Base-by-base conservation (phyloP, 805 yeast species). In the Suhomyces sp. region DNA sequence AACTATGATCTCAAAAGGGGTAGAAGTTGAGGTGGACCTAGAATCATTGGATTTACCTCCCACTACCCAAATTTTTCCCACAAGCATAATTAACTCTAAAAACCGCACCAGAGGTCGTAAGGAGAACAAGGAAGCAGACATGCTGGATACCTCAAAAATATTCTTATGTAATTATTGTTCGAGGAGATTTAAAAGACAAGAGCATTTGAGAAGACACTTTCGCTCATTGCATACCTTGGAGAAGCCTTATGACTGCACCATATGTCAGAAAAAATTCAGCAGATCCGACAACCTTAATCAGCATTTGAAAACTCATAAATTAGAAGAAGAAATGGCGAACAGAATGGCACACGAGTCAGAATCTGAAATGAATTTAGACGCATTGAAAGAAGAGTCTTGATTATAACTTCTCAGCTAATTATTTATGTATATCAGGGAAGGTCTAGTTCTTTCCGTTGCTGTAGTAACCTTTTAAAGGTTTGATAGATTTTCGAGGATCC, bases 181-280 rank as follows among this genome's bases (percentile, higher is more conserved):
- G 46, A 76, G 92, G 57, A 63, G 79, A 37, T 87, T 87, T 68
- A 83, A 85, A 62, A 76, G 94, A 58, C 89, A 86, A 64, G 94
- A 87, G 61, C 94, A 87, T 65, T 69, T 87, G 58, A 85, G 85
- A 63, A 76, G 94, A 53, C 94, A 87, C 60, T 81, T 84, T 63
- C 72, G 92, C 52, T 83, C 89, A 17, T 73, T 87, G 53, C 94
- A 87, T 61, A 85, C 87, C 31, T 77, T 84, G 50, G 89, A 84
- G 51, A 86, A 85, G 65, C 93, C 90, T 0, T 85, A 76, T 65
- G 80, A 77, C 52, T 85, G 90, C 65, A 70, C 73, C 8, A 72
- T 80, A 20, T 85, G 90, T 61, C 77, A 76, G 31, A 83, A 85
- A 62, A 81, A 83, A 58, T 85, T 85, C 58, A 82, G 87, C 53